Evolutionary conservation across 169 alveolate species (phyloP).

Genomic region (Cryptosporidium andersoni): DNA sequence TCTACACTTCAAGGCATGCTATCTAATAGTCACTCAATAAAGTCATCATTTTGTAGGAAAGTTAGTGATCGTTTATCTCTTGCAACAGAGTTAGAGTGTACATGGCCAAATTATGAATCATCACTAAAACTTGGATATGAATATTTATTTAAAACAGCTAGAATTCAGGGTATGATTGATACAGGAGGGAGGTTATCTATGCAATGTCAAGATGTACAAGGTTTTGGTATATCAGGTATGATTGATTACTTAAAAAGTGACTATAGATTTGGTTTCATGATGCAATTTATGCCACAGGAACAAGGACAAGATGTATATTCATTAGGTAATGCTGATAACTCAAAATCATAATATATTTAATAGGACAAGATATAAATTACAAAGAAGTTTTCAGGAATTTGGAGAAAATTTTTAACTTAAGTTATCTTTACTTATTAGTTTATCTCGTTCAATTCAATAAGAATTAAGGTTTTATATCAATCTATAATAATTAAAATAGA

Average conservation of each 20-base stretch:
- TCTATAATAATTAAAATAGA: no score
- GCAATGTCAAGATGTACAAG: constrained; percentile 85
- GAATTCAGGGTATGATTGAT: constrained; percentile 90
- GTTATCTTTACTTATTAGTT: no score
- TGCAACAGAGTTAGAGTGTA: constrained; percentile 87
- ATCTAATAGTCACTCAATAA: constrained; percentile 78
- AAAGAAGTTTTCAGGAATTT: no score
- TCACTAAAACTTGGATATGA: constrained; percentile 85
- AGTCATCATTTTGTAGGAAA: constrained; percentile 82
- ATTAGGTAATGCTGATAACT: neutral
- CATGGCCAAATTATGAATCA: constrained; percentile 76
- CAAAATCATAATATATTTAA: neutral
- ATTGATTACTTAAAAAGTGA: constrained; percentile 87
- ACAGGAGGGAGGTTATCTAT: constrained; percentile 88
- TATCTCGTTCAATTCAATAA: no score
- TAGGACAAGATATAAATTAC: no score
- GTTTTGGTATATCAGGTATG: constrained; percentile 89
- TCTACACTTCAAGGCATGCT: constrained; percentile 79
- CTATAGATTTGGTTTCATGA: constrained; percentile 89
- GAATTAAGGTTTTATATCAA: no score
- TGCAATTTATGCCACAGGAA: constrained; percentile 86
- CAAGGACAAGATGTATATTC: constrained; percentile 14
- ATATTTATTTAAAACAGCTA: constrained; percentile 89
- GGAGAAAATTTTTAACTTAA: no score
- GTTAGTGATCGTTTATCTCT: constrained; percentile 86